A percentile compares a stretch with the other conserved stretches of the same genome.
Evolutionary conservation across 208 protist genomes (phyloP).

Genomic region (Balamuthia mandrillaris): DNA sequence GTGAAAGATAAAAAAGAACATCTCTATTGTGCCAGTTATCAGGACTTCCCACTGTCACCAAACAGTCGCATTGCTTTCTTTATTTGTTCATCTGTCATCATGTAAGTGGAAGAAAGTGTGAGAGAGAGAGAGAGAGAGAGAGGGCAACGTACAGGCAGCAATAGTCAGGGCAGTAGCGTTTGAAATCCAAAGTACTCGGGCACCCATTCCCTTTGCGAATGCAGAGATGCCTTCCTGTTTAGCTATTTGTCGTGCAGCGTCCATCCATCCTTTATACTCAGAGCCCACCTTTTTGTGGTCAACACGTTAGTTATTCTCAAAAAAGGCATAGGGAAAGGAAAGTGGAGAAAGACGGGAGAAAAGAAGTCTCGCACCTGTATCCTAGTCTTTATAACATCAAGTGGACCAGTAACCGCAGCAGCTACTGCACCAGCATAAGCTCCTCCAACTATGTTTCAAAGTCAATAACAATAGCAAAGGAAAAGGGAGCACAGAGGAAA

Average conservation of each 20-base stretch:
- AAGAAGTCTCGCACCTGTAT: constrained; percentile 53
- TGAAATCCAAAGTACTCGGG: constrained; percentile 65
- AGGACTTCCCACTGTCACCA: too few relatives aligned
- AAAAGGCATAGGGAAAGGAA: neutral
- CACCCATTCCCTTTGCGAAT: constrained; percentile 50
- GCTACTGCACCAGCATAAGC: constrained; percentile 55
- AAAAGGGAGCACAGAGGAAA: neutral
- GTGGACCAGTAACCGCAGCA: constrained; percentile 58
- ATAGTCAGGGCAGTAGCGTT: constrained; percentile 67
- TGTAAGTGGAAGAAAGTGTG: neutral
- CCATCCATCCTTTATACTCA: neutral
- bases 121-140: neutral
- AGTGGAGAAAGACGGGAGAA: neutral
- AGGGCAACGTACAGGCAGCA: constrained; percentile 46
- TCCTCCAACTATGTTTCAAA: neutral
- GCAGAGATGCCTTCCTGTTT: neutral
- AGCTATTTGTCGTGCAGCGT: constrained; percentile 16
- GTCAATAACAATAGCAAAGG: neutral
- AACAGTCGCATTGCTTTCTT: too few relatives aligned
- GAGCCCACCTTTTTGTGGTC: constrained; percentile 1
- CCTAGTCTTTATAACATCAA: constrained; percentile 68
- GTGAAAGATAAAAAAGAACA: too few relatives aligned
- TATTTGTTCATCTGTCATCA: constrained; percentile 4
- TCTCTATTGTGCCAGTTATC: too few relatives aligned
- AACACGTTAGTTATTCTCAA: neutral